These are phyloP conservation scores for Oidiodendron maius DNA, from an alignment of 495 filamentous ascomycete species.

Conservation along the genomic window DNA sequence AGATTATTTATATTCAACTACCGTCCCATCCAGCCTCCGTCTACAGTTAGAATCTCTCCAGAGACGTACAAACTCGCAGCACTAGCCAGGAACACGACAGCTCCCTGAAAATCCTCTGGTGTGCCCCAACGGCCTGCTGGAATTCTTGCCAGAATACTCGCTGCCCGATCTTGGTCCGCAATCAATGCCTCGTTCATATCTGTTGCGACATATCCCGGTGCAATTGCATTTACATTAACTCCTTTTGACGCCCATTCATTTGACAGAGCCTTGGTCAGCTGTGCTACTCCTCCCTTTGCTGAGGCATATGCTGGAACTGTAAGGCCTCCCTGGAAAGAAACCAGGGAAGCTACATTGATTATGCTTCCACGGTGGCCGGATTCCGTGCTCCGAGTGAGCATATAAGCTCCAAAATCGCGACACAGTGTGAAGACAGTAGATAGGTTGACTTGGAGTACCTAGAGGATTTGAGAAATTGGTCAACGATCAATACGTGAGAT, in stretches of 20 bases:
- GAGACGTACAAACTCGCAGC: not conserved
- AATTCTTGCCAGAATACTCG: conserved; percentile 70
- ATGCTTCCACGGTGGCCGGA: conserved; percentile 61
- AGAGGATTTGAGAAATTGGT: conserved; percentile 1
- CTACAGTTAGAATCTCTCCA: not conserved
- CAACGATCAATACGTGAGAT: too few species aligned
- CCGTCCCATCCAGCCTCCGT: not conserved
- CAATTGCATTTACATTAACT: conserved; percentile 72
- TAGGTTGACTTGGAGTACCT: conserved; percentile 78
- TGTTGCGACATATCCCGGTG: conserved; percentile 75
- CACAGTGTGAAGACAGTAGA: conserved; percentile 72
- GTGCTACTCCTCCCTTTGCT: conserved; percentile 74
- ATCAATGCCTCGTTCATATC: conserved; percentile 88
- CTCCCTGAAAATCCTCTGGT: conserved; percentile 85
- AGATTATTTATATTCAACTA: too few species aligned
- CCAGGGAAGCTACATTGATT: conserved; percentile 79
- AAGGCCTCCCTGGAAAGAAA: conserved; percentile 82
- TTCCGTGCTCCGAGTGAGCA: conserved; percentile 51
- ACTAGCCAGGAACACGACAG: conserved; percentile 60
- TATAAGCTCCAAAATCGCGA: conserved; percentile 74
- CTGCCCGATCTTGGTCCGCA: conserved; percentile 57
- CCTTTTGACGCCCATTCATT: conserved; percentile 79
- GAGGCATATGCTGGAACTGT: conserved; percentile 85
- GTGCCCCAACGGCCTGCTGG: conserved; percentile 78
- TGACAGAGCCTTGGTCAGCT: conserved; percentile 77